These are phyloP conservation scores for Mortierella alpina DNA, from an alignment of 192 early-diverging fungal genomes.

Conservation along the genomic window DNA sequence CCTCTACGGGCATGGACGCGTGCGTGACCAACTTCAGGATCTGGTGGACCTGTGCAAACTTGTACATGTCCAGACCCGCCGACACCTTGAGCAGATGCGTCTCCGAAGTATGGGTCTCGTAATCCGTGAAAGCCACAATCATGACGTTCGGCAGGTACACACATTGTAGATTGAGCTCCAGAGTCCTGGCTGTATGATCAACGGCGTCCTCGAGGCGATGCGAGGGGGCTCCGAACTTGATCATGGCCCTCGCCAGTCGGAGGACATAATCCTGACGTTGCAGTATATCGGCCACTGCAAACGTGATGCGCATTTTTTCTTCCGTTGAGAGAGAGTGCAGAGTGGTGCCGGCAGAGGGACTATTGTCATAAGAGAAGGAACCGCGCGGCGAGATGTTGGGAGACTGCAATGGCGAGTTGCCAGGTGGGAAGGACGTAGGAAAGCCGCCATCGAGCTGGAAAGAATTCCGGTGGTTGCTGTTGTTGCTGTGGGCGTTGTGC, in stretches of 20 bases:
- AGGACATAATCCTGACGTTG: slow-evolving; percentile 76
- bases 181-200: slow-evolving; percentile 63
- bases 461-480: background rate
- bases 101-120: slow-evolving; percentile 77
- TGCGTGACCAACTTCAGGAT: slow-evolving; percentile 72
- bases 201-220: slow-evolving; percentile 71
- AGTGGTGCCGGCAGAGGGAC: slow-evolving; percentile 1
- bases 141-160: slow-evolving; percentile 79
- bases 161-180: slow-evolving; percentile 74
- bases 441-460: slow-evolving; percentile 9
- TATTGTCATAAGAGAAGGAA: slow-evolving; percentile 36
- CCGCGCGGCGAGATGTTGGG: slow-evolving; percentile 42
- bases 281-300: slow-evolving; percentile 75
- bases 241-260: slow-evolving; percentile 69
- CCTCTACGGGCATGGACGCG: slow-evolving; percentile 70
- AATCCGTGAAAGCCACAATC: slow-evolving; percentile 78
- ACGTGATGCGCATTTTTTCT: slow-evolving; percentile 65
- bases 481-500: background rate
- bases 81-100: slow-evolving; percentile 78
- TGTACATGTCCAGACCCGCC: slow-evolving; percentile 75
- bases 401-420: slow-evolving; percentile 31
- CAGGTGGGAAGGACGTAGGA: slow-evolving; percentile 12
- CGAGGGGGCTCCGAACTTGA: slow-evolving; percentile 75
- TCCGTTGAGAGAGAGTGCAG: slow-evolving; percentile 52
- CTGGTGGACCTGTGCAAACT: slow-evolving; percentile 73